Base-by-base conservation (phyloP, 345 rosid species). In the Aethionema arabicum region DNA sequence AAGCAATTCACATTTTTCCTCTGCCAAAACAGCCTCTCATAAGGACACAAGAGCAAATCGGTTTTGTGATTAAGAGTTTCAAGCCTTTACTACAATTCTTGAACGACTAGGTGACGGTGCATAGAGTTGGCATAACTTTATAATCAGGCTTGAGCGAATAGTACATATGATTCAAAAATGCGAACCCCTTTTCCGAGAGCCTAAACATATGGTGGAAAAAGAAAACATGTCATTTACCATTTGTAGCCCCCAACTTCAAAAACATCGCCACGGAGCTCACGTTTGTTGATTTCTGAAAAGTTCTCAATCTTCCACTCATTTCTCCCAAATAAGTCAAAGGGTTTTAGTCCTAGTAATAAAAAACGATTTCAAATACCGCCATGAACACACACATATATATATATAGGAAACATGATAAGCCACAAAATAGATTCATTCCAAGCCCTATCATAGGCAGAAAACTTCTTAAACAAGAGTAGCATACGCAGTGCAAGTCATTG, bases 181-280 rank as follows among this genome's bases (percentile, higher is more conserved):
- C 2, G 27, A 21, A 21, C 27, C 27, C 2, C 27, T 21, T 46
- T 5, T 46, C 31, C 9, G 7, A 63, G 8, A 63, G 39, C 8
- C 40, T 41, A 43, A 11, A 16, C 33, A 65, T 41, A 33, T 11
- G 14, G 35, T 6, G 69, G 27, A 52, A 27, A 8, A 14, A 13
- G 30, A 42, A 58, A 53, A 37, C 52, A 70, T 74, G 27, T 39
- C 38, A 5, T 85, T 44, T 85, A 92, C 96, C 97, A 89, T 78
- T 89, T 82, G 82, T 82, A 85, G 73, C 97, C 91, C 27, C 95
- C 98, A 69, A 84, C 95, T 65, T 83, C 88, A 81, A 92, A 92
- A 55, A 78, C 78, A 77, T 50, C 64, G 49, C 98, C 79, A 62
- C 90, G 87, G 52, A 85, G 90, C 74, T 85, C 97, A 41, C 88